Evolutionary conservation across 73 alveolate genomes (phyloP).

Genomic region (Tetrahymena thermophila): DNA sequence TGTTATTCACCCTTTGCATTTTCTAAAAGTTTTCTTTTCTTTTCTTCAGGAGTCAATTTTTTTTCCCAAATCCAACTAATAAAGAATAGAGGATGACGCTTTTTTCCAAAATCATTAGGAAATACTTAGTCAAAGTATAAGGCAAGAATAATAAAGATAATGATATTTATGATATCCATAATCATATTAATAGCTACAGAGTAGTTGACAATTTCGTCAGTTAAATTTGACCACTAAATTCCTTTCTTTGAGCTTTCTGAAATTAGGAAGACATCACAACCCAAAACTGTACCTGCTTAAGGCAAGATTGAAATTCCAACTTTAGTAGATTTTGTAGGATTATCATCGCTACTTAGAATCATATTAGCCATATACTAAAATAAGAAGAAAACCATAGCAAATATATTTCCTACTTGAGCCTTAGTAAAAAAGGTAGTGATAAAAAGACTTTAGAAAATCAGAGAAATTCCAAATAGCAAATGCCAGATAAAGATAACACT

Average conservation of each 20-base stretch:
- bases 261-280: too few species aligned
- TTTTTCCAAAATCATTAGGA: conserved; percentile 63
- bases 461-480: background rate
- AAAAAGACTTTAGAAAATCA: conserved; percentile 1
- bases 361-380: background rate
- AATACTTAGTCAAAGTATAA: conserved; percentile 57
- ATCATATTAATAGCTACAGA: conserved; percentile 24
- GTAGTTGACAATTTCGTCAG: conserved; percentile 34
- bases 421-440: background rate
- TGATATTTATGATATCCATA: conserved; percentile 50
- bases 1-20: background rate
- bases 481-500: background rate
- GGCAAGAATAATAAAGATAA: conserved; percentile 48
- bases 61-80: background rate
- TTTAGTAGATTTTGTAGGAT: background rate
- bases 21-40: background rate
- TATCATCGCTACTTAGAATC: background rate
- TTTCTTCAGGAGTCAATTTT: background rate
- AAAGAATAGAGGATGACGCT: conserved; percentile 51
- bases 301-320: background rate
- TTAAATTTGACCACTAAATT: too few species aligned
- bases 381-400: conserved; percentile 10
- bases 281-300: too few species aligned
- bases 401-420: background rate
- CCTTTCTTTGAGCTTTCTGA: too few species aligned